phyloP scores from a whole-genome alignment of 441 rosid species.

The Isatis lusitanica region DNA sequence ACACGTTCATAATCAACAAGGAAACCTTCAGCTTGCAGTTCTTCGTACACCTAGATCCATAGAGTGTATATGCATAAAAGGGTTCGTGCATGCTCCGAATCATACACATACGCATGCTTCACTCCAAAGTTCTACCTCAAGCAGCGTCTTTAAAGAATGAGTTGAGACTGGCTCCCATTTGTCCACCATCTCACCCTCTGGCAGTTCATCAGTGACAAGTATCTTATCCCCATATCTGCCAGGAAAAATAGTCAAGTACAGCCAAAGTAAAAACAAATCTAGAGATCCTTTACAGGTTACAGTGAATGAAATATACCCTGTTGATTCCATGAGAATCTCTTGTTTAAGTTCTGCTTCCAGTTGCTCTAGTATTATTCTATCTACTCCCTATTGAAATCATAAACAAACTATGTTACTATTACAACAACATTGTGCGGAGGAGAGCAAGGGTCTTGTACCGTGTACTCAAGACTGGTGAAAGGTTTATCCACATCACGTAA shows the following conservation, averaged over 20 bases:
- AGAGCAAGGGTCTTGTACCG: conserved; percentile 48
- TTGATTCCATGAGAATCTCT: conserved; percentile 88
- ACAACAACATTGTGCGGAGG: not conserved
- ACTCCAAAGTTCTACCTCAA: conserved; percentile 54
- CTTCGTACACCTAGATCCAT: conserved; percentile 73
- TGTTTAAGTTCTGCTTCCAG: conserved; percentile 95
- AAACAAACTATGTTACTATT: no score
- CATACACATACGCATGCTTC: conserved; percentile 9
- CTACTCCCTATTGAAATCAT: no score
- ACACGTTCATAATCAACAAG: conserved; percentile 93
- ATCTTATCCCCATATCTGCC: conserved; percentile 96
- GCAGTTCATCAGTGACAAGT: conserved; percentile 96
- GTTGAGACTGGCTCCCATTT: conserved; percentile 94
- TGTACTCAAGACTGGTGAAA: conserved; percentile 94
- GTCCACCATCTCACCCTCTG: conserved; percentile 99
- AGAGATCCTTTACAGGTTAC: conserved; percentile 15
- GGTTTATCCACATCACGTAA: conserved; percentile 98
- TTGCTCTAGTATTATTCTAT: conserved; percentile 53
- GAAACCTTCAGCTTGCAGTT: conserved; percentile 90
- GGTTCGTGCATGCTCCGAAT: not conserved
- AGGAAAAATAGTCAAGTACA: conserved; percentile 33
- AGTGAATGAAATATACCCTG: conserved; percentile 51
- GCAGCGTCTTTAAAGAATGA: conserved; percentile 90
- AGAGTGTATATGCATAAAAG: conserved; percentile 21
- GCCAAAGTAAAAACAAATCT: conserved; percentile 18